Conservation (phyloP, 768 basidiomycete genomes). For the Clitopilus hobsonii region DNA sequence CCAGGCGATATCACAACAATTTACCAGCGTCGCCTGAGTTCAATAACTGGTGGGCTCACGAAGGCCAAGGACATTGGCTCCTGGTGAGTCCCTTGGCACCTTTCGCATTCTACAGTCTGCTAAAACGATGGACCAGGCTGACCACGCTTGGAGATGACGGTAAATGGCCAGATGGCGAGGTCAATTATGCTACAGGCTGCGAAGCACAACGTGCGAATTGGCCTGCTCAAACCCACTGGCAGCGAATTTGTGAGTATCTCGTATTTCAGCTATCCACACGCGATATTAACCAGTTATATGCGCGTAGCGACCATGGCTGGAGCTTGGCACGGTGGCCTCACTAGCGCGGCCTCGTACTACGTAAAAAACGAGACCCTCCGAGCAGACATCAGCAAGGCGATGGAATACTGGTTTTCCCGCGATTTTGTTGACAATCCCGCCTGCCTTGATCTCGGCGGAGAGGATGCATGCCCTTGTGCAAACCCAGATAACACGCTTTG, state of each 20-base stretch:
- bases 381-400: constrained; percentile 39
- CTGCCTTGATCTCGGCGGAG: constrained; percentile 55
- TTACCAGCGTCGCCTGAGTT: background rate
- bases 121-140: constrained; percentile 27
- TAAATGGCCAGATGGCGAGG: constrained; percentile 49
- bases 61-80: constrained; percentile 9
- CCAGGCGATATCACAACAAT: background rate
- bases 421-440: constrained; percentile 46
- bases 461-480: constrained; percentile 47
- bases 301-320: constrained; percentile 46
- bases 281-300: background rate
- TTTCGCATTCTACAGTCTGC: too few relatives aligned
- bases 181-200: constrained; percentile 65
- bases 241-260: constrained; percentile 38
- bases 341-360: constrained; percentile 31
- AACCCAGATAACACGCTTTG: constrained; percentile 41
- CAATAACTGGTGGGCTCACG: background rate
- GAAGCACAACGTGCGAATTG: constrained; percentile 60
- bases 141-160: constrained; percentile 41
- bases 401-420: constrained; percentile 61
- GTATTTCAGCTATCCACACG: constrained; percentile 1
- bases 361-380: constrained; percentile 35
- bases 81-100: background rate
- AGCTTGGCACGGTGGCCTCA: constrained; percentile 51
- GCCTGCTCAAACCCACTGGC: constrained; percentile 62